phyloP scores from a whole-genome alignment of 805 yeast genomes.

The Candida argentea region DNA sequence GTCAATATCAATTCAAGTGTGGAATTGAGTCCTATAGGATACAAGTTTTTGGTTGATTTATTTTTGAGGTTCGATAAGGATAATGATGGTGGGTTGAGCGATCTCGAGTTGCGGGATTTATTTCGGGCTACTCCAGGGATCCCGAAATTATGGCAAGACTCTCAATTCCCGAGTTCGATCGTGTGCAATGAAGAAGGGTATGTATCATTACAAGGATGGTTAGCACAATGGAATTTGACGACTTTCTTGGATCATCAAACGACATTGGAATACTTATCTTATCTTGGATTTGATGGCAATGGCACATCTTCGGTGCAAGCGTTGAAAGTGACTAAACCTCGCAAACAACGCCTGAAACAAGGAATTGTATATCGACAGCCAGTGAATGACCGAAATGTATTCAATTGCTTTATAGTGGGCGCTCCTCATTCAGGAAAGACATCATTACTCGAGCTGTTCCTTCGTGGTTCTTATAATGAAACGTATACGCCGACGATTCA shows the following conservation, averaged over 20 bases:
- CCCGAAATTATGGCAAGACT: constrained; percentile 78
- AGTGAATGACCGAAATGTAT: constrained; percentile 78
- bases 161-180: constrained; percentile 78
- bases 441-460: constrained; percentile 70
- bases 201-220: constrained; percentile 95
- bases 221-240: constrained; percentile 98
- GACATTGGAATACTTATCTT: constrained; percentile 81
- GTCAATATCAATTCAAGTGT: constrained; percentile 71
- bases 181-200: constrained; percentile 85
- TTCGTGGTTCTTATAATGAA: constrained; percentile 63
- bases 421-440: constrained; percentile 83
- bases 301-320: constrained; percentile 27
- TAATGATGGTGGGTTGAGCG: constrained; percentile 91
- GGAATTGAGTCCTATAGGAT: constrained; percentile 87
- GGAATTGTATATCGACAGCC: constrained; percentile 53
- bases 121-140: constrained; percentile 91
- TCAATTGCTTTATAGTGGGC: constrained; percentile 83
- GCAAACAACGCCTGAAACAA: constrained; percentile 61
- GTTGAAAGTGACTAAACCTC: constrained; percentile 70
- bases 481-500: constrained; percentile 71
- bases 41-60: constrained; percentile 82
- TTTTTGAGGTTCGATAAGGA: constrained; percentile 85
- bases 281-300: constrained; percentile 69
- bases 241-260: constrained; percentile 77
- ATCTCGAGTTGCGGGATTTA: constrained; percentile 53